Evolutionary conservation across 1,139 yeast species (phyloP), one percentile per base, ranked within the genome.

Genomic region (Candida sp.): DNA sequence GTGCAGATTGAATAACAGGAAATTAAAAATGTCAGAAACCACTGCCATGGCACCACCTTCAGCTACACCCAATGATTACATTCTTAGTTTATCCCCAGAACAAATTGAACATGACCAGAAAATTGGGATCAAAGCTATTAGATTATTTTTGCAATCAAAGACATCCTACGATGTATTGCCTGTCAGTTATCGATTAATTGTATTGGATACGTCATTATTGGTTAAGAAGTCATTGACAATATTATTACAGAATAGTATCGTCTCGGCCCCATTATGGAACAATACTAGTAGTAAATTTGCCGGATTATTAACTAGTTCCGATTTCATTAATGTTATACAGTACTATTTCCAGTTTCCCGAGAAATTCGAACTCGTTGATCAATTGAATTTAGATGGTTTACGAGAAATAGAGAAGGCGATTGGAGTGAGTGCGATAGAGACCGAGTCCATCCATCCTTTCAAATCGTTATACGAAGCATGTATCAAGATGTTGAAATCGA

Each of bases 231-330:
- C 97, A 7, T 75, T 95, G 58, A 90, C 90, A 51, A 91, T 95
- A 35, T 71, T 95, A 50, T 73, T 93, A 43, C 99, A 95, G 60
- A 95, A 95, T 63, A 88, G 89, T 59, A 89, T 95, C 56, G 97
- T 95, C 29, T 85, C 95, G 40, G 99, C 99, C 3, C 99, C 99
- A 3, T 73, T 95, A 47, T 95, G 99, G 99, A 88, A 93, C 63
- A 86, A 90, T 46, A 81, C 85, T 58, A 84, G 87, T 5, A 86
- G 96, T 21, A 75, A 88, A 55, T 95, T 93, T 69, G 98, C 98
- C 1, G 99, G 99, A 4, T 76, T 95, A 49, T 73, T 95, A 60
- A 93, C 98, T 3, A 84, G 96, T 27, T 81, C 88, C 37, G 99
- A 95, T 68, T 95, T 91, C 63, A 87, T 93, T 53, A 93, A 93